Percentiles rank a stretch among this genome's conserved stretches.
These are phyloP conservation scores for Glarea lozoyensis DNA, from an alignment of 495 filamentous ascomycete genomes.

Conservation along the genomic window DNA sequence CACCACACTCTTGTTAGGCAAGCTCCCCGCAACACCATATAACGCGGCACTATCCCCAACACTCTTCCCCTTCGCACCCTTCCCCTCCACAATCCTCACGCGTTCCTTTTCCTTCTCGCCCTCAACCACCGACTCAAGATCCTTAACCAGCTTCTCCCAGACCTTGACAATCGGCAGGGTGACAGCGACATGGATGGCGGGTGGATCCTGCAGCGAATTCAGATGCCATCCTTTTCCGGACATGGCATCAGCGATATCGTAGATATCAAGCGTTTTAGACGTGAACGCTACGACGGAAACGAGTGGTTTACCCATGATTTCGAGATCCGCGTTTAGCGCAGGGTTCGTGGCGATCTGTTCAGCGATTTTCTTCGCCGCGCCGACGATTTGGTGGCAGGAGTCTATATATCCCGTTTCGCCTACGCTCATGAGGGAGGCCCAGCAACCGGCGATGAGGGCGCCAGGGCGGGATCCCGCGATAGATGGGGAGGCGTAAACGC, in stretches of 20 bases:
- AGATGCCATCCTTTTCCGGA: constrained; percentile 83
- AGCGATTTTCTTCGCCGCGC: constrained; percentile 76
- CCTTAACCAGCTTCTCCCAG: constrained; percentile 67
- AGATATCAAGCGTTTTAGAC: constrained; percentile 67
- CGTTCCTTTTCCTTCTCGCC: constrained; percentile 62
- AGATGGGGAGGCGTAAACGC: constrained; percentile 87
- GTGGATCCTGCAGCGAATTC: constrained; percentile 79
- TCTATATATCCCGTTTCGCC: constrained; percentile 86
- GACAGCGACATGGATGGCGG: constrained; percentile 95
- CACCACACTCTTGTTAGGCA: constrained; percentile 93
- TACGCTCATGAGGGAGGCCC: constrained; percentile 79
- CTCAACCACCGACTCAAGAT: constrained; percentile 71
- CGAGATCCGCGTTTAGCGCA: constrained; percentile 58
- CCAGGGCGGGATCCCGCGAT: constrained; percentile 89
- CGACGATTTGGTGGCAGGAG: constrained; percentile 80
- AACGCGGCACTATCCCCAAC: constrained; percentile 74
- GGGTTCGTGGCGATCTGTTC: constrained; percentile 59
- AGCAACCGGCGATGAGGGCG: constrained; percentile 88
- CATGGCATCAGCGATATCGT: constrained; percentile 85
- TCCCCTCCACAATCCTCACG: constrained; percentile 61
- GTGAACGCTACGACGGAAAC: constrained; percentile 87
- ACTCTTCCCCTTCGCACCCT: constrained; percentile 52
- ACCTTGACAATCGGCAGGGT: constrained; percentile 76
- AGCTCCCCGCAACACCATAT: constrained; percentile 89
- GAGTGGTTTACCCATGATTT: constrained; percentile 74